Evolutionary conservation across 805 yeast genomes (phyloP).

Genomic region (Candida verbasci): DNA sequence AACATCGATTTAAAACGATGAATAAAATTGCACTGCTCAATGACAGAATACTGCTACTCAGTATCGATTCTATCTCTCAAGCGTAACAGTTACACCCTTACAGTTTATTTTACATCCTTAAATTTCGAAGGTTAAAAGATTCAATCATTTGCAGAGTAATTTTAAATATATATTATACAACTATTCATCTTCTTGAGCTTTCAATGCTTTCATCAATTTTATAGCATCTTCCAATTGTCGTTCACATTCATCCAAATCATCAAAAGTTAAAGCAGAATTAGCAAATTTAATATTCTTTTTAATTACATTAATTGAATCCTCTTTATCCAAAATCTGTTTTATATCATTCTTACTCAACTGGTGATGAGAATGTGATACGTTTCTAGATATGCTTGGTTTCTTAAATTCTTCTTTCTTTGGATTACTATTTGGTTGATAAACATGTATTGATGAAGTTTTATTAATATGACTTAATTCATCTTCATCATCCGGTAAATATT

Average conservation of each 20-base stretch:
- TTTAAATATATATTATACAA: too few species aligned
- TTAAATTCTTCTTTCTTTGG: slow-evolving; percentile 2
- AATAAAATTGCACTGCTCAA: too few species aligned
- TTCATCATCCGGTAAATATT: slow-evolving; percentile 33
- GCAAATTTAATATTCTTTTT: slow-evolving; percentile 75
- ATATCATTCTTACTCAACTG: slow-evolving; percentile 35
- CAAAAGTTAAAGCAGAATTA: slow-evolving; percentile 74
- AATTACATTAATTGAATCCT: slow-evolving; percentile 53
- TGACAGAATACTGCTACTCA: too few species aligned
- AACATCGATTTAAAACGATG: too few species aligned
- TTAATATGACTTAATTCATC: slow-evolving; percentile 30
- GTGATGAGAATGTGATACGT: slow-evolving; percentile 7
- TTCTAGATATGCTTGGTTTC: slow-evolving; percentile 1
- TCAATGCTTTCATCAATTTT: slow-evolving; percentile 28
- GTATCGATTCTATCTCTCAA: too few species aligned
- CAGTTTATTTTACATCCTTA: too few species aligned
- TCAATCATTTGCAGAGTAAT: too few species aligned
- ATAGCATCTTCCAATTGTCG: slow-evolving; percentile 55
- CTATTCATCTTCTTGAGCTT: slow-evolving; percentile 8
- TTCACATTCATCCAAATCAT: slow-evolving; percentile 66
- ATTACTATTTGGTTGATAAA: slow-evolving; percentile 21
- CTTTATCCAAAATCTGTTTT: slow-evolving; percentile 46
- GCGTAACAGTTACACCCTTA: too few species aligned
- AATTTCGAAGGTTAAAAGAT: too few species aligned
- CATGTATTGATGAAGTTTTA: slow-evolving; percentile 33